Evolutionary conservation across 371 early-diverging fungal species (phyloP).

Genomic region (Mucor saturninus): DNA sequence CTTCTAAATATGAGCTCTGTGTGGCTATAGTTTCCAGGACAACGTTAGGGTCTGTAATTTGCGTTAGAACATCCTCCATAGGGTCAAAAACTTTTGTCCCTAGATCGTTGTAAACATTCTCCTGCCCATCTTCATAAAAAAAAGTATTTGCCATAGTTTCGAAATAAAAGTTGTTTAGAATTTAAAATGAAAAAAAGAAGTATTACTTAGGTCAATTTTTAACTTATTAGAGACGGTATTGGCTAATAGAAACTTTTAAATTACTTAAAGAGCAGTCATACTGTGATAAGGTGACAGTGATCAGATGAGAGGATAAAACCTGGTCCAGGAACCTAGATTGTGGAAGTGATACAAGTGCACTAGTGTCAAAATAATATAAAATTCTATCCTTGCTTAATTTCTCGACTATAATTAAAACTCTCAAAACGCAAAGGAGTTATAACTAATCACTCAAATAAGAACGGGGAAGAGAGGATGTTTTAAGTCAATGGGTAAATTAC

Average conservation of each 20-base stretch:
- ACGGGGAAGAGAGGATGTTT: too few relatives aligned
- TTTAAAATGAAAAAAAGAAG: slow-evolving; percentile 12
- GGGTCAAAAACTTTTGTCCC: slow-evolving; percentile 23
- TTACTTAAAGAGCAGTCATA: slow-evolving; percentile 18
- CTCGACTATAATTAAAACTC: too few relatives aligned
- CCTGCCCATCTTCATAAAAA: slow-evolving; percentile 20
- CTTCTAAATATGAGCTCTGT: slow-evolving; percentile 18
- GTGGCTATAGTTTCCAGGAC: slow-evolving; percentile 22
- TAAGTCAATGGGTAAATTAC: too few relatives aligned
- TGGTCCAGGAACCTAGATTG: slow-evolving; percentile 18
- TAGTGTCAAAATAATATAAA: slow-evolving; percentile 5
- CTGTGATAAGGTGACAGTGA: slow-evolving; percentile 18
- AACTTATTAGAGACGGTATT: slow-evolving; percentile 21
- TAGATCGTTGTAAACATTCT: slow-evolving; percentile 21
- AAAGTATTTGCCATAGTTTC: slow-evolving; percentile 8
- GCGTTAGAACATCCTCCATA: slow-evolving; percentile 20
- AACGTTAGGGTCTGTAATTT: slow-evolving; percentile 20
- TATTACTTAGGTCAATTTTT: slow-evolving; percentile 9
- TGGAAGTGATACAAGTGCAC: slow-evolving; percentile 15
- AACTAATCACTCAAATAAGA: too few relatives aligned
- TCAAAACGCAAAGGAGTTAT: too few relatives aligned
- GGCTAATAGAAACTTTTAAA: slow-evolving; percentile 20
- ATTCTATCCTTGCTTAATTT: too few relatives aligned
- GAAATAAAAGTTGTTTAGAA: slow-evolving; percentile 5
- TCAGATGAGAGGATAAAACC: slow-evolving; percentile 23